Conservation (phyloP, 257 asterid species). For the Lycium barbarum region DNA sequence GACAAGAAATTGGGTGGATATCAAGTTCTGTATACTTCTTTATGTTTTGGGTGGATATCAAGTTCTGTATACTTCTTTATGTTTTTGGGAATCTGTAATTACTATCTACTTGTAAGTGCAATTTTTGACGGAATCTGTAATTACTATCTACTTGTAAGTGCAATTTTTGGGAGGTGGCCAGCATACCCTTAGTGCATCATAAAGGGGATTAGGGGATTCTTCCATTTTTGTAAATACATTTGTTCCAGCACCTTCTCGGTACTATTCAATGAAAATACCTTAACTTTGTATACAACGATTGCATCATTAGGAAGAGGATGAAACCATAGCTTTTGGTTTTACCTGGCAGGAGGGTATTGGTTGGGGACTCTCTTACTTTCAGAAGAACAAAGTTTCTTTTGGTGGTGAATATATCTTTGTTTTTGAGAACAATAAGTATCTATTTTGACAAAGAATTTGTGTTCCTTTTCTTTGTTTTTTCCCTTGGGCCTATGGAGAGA, state of each 20-base stretch:
- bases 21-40: not conserved
- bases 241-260: not conserved
- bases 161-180: too few species aligned
- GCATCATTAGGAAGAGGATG: not conserved
- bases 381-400: not conserved
- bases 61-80: not conserved
- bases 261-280: not conserved
- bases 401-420: not conserved
- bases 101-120: too few species aligned
- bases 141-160: too few species aligned
- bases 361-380: not conserved
- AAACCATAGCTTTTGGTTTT: slow-evolving; percentile 15
- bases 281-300: not conserved
- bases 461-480: not conserved
- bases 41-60: not conserved
- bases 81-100: not conserved
- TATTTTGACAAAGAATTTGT: not conserved
- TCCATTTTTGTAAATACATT: not conserved
- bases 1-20: not conserved
- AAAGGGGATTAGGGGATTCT: not conserved
- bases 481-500: not conserved
- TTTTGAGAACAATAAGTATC: slow-evolving; percentile 2
- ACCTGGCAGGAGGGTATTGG: slow-evolving; percentile 3
- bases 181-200: not conserved
- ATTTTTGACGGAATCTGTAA: too few species aligned